Percentiles rank a stretch among this genome's conserved stretches.
Conservation (phyloP, 352 stramenopile genomes). For the Stramenopiles sp. region DNA sequence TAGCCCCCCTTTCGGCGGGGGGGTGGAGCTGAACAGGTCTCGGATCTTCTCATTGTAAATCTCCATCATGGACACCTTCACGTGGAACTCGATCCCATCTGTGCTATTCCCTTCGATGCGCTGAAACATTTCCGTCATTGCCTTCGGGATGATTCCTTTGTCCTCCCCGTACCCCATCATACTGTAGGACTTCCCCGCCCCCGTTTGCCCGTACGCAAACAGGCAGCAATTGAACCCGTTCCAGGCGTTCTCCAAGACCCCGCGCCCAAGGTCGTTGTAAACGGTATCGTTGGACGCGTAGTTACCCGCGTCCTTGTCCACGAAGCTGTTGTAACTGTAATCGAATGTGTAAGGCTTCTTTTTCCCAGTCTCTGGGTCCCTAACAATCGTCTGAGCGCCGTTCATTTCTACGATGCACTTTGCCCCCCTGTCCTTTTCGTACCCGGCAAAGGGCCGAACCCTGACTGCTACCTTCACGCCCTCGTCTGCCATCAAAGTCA, state of each 20-base stretch:
- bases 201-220: conserved; percentile 62
- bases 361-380: conserved; percentile 40
- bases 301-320: conserved; percentile 30
- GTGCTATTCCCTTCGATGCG: conserved; percentile 36
- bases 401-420: conserved; percentile 26
- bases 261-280: conserved; percentile 53
- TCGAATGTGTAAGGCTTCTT: conserved; percentile 63
- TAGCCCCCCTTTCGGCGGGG: conserved; percentile 38
- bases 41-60: conserved; percentile 59
- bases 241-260: conserved; percentile 61
- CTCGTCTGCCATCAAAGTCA: too few species aligned
- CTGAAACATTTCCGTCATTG: conserved; percentile 53
- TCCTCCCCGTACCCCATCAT: conserved; percentile 56
- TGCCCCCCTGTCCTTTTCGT: conserved; percentile 44
- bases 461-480: conserved; percentile 53
- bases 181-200: conserved; percentile 53
- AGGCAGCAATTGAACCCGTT: conserved; percentile 65
- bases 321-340: conserved; percentile 64
- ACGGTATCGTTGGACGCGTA: conserved; percentile 51
- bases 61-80: conserved; percentile 65
- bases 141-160: conserved; percentile 54
- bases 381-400: conserved; percentile 54
- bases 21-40: conserved; percentile 54
- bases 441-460: conserved; percentile 42
- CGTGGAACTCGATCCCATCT: conserved; percentile 41